Evolutionary conservation across 148 eudicot species (phyloP), one percentile per base, ranked within the genome.

Genomic region (Chenopodium suecicum): DNA sequence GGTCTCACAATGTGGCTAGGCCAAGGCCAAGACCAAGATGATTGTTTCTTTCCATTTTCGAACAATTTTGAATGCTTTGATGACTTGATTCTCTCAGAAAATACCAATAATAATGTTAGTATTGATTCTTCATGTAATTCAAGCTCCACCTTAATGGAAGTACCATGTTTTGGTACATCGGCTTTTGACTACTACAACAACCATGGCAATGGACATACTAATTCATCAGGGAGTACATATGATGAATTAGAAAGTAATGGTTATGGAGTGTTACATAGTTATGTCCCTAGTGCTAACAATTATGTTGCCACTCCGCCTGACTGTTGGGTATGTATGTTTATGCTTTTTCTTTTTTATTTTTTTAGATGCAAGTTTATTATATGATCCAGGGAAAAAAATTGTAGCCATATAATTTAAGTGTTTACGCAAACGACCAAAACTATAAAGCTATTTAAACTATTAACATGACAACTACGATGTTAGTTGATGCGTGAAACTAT

Each of bases 271-370:
- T 46, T 62, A 37, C 64, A 41, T 16, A 72, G 31, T 48, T 19
- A 58, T 78, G 50, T 60, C 17, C 23, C 56, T 14, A 48, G 77
- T 74, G 1, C 83, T 20, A 81, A 60, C 66, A 64, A 22, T 48
- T 64, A 66, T 47, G 47, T 6, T 77, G 73, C 71, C 20, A 14
- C 25, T 44, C 19, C 60, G 56, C 70, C 31, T 20, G 32, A 77
- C 13, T 62, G 54, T 77, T 78, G 73, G 84, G 84, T 82, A 82
- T 10, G 84, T 29, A 25, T 34, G 7, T 77, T 10, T 41, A n/a
- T 34, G 12, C 34, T 0, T 5, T 37, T 58, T 4, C 7, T 0
- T 11, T 34, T 60, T 4, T 22, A 9, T 7, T 63, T 63, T 5
- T 5, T 37, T 37, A 6, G 7, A 37, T 56, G 14, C 3, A 50